Conservation (phyloP, 1,284 basidiomycete species). For the Trametes polyzona region DNA sequence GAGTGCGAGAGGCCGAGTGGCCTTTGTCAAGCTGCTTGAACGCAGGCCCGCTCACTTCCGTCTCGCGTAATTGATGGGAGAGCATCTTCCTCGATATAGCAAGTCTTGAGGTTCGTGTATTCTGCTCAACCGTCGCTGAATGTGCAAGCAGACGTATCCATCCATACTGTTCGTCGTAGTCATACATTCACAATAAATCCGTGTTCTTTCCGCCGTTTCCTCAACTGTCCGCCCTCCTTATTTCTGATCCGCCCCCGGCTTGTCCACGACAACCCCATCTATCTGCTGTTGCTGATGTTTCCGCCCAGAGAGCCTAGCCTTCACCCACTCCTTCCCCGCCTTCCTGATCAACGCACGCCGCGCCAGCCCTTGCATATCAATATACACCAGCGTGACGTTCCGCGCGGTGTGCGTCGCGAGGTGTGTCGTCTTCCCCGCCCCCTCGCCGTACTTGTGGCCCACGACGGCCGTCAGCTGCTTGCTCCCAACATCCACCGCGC, state of each 20-base stretch:
- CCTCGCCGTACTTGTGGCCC: slow-evolving; percentile 70
- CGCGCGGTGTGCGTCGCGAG: slow-evolving; percentile 62
- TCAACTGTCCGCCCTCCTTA: too few relatives aligned
- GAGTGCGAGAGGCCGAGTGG: background rate
- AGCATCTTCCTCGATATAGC: background rate
- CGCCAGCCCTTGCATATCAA: slow-evolving; percentile 75
- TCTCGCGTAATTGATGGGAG: background rate
- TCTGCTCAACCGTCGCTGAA: background rate
- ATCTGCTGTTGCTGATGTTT: slow-evolving; percentile 13
- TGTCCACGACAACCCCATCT: slow-evolving; percentile 23
- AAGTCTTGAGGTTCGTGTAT: slow-evolving; percentile 3
- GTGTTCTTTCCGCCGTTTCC: too few relatives aligned
- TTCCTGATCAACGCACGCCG: slow-evolving; percentile 68
- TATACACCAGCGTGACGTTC: slow-evolving; percentile 78
- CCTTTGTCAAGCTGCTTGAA: background rate
- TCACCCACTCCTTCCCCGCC: slow-evolving; percentile 59
- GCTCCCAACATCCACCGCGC: slow-evolving; percentile 62
- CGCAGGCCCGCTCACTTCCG: background rate
- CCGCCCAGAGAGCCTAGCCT: slow-evolving; percentile 35
- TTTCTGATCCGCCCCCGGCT: slow-evolving; percentile 3
- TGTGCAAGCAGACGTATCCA: background rate
- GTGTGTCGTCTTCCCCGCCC: slow-evolving; percentile 60
- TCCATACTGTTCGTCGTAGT: too few relatives aligned
- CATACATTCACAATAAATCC: too few relatives aligned
- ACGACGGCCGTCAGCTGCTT: slow-evolving; percentile 60